Base-by-base conservation (phyloP, 805 yeast species). In the Myxozyma melibiosi region DNA sequence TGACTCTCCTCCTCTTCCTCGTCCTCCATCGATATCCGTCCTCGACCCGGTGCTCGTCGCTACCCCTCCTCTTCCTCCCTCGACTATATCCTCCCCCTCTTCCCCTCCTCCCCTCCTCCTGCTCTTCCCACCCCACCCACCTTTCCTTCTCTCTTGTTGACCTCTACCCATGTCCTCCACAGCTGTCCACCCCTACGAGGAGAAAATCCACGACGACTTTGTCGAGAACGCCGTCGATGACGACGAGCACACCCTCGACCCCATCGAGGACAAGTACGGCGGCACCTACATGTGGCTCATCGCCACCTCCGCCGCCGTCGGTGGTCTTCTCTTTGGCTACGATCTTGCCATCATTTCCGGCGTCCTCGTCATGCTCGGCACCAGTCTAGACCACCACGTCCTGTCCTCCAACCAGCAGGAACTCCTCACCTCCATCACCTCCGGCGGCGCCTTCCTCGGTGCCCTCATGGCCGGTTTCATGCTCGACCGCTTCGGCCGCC, bases 341-440 rank as follows among this genome's bases (percentile, higher is more conserved):
- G 98, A 91, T 71, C 92, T 97, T 0, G 97, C 97, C 66, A 90
- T 91, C 72, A 90, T 91, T 34, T 91, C 97, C 2, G 84, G 95
- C 16, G 97, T 97, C 0, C 77, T 91, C 66, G 96, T 90, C 20
- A 83, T 90, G 33, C 83, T 92, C 47, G 89, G 90, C 9, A 80
- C 83, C 3, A 96, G 87, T 69, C 78, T 91, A 61, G 73, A 77
- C 43, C 77, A 78, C 57, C 65, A 71, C 0, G 77, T 91, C 53
- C 76, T 90, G 0, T 80, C 83, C 55, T 9, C 25, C 49, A n/a
- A n/a, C n/a, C 22, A 20, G 39, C 49, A 44, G 39, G 84, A 38
- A 89, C 96, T 25, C 90, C 90, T 67, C 67, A 86, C 2, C 73
- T 91, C 67, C 13, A 42, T 42, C 14, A 22, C 46, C 3, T 42